Conservation (phyloP, 192 early-diverging fungal genomes). For the Endogone sp. region DNA sequence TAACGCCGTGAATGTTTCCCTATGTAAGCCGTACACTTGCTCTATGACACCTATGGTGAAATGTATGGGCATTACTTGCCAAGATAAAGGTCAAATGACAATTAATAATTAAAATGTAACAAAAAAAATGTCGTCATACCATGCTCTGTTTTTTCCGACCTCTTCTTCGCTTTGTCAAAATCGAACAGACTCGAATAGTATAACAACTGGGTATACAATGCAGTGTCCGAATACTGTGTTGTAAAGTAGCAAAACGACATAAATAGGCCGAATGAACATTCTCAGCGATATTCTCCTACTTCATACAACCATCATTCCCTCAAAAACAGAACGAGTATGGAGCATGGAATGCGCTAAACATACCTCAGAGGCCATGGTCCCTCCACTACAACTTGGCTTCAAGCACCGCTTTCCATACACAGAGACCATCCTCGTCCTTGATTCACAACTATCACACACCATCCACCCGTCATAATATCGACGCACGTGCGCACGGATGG, state of each 20-base stretch:
- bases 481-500: conserved; percentile 64
- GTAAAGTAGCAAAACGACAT: conserved; percentile 18
- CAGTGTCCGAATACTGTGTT: conserved; percentile 74
- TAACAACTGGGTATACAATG: conserved; percentile 77
- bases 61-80: too few species aligned
- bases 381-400: conserved; percentile 60
- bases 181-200: conserved; percentile 76
- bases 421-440: conserved; percentile 59
- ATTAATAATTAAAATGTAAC: neutral
- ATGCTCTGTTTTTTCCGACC: conserved; percentile 8
- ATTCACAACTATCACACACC: conserved; percentile 81
- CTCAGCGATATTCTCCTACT: neutral
- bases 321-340: neutral
- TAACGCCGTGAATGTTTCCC: conserved; percentile 38
- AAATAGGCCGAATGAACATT: neutral
- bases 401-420: conserved; percentile 72
- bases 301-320: neutral
- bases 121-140: conserved; percentile 13
- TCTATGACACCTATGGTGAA: conserved; percentile 10
- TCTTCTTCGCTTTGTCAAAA: conserved; percentile 32
- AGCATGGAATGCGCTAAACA: too few species aligned
- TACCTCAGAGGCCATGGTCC: conserved; percentile 64
- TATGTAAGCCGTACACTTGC: conserved; percentile 23
- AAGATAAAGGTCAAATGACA: neutral
- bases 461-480: conserved; percentile 72